These are phyloP conservation scores for Rhodotorula sp. DNA, from an alignment of 1,284 basidiomycete genomes.

Conservation along the genomic window DNA sequence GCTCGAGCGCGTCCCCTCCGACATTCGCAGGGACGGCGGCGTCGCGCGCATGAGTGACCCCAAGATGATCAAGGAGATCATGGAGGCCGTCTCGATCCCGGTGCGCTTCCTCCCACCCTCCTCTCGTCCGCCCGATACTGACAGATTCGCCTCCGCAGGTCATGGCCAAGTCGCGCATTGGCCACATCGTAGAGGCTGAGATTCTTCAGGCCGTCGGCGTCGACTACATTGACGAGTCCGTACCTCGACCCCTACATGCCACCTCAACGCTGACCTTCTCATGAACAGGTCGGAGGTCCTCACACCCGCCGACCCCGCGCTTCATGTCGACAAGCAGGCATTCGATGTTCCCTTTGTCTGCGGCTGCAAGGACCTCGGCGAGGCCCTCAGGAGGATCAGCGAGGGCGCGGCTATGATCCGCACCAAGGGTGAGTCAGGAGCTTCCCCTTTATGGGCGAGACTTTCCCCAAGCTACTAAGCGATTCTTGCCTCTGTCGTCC, in stretches of 20 bases:
- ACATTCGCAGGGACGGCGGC: conserved; percentile 86
- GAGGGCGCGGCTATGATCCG: conserved; percentile 95
- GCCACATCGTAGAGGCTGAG: conserved; percentile 89
- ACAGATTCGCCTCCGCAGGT: conserved; percentile 55
- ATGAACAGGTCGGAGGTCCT: conserved; percentile 70
- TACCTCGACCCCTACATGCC: not conserved
- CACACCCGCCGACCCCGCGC: conserved; percentile 75
- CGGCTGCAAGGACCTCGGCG: conserved; percentile 64
- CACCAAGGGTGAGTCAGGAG: conserved; percentile 75
- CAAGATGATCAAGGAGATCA: conserved; percentile 93
- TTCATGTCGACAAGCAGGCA: conserved; percentile 56
- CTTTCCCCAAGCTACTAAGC: too few relatives aligned
- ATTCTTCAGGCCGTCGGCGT: conserved; percentile 92
- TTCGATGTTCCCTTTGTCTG: conserved; percentile 54
- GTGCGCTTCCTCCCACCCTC: conserved; percentile 44
- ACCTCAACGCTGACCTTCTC: not conserved
- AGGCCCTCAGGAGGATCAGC: conserved; percentile 92
- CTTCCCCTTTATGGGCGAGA: too few relatives aligned
- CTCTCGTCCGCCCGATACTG: conserved; percentile 1
- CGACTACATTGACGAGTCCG: conserved; percentile 84
- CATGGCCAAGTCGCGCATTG: conserved; percentile 94
- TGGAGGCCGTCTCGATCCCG: conserved; percentile 79
- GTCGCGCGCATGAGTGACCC: conserved; percentile 77
- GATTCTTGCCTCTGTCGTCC: not conserved
- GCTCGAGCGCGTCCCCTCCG: conserved; percentile 86